These are phyloP conservation scores for Didymosphaeria variabile DNA, from an alignment of 2,329 filamentous ascomycete genomes.

Conservation along the genomic window DNA sequence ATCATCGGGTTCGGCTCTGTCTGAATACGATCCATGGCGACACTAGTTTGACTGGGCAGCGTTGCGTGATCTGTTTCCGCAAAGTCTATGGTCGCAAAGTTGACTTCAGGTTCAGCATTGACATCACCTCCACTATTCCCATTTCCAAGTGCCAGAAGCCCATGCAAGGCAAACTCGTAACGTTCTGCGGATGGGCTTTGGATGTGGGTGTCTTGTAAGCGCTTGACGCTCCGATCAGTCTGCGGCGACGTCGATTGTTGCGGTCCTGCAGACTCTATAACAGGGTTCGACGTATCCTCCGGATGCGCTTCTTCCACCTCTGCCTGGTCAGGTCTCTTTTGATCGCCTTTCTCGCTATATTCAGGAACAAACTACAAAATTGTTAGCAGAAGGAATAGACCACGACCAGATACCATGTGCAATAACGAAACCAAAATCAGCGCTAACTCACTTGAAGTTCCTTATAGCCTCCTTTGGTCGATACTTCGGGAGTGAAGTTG, in stretches of 20 bases:
- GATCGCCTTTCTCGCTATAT: conserved; percentile 1
- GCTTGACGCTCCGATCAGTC: neutral
- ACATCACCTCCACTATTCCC: neutral
- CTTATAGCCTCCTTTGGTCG: conserved; percentile 25
- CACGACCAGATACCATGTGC: neutral
- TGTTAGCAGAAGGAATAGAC: conserved; percentile 5
- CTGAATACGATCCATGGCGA: neutral
- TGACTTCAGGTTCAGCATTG: neutral
- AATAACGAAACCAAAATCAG: neutral
- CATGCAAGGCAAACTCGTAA: conserved; percentile 34
- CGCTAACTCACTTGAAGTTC: conserved; percentile 24
- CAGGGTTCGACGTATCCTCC: neutral
- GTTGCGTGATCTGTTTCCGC: neutral
- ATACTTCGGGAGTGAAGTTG: conserved; percentile 51
- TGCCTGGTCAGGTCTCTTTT: neutral
- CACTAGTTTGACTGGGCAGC: neutral
- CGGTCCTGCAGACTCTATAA: neutral
- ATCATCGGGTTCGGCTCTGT: neutral
- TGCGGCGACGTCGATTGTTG: neutral
- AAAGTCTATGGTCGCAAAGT: neutral
- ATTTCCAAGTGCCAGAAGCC: conserved; percentile 29
- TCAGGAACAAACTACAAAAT: conserved; percentile 20
- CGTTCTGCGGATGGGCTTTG: conserved; percentile 24
- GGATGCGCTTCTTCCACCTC: neutral
- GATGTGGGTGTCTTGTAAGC: neutral